Base-by-base conservation (phyloP, 139 green algal genomes). In the Chlorella ohadii region DNA sequence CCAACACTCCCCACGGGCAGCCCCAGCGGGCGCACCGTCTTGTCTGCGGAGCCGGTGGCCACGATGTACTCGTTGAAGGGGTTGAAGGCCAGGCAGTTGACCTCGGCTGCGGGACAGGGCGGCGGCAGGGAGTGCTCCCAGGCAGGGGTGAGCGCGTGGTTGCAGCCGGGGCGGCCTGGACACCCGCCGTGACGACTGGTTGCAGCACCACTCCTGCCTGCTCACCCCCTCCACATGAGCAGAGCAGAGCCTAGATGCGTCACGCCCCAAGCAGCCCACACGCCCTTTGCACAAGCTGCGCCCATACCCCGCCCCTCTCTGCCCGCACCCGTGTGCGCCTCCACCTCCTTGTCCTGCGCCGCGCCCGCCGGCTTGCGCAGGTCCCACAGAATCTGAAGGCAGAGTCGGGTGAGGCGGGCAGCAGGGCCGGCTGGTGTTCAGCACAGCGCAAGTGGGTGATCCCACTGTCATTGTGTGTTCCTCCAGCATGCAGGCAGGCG, bases 1-100 rank as follows among this genome's bases (percentile, higher is more conserved):
- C n/a, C n/a, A n/a, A n/a, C n/a, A n/a, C n/a, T n/a, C n/a, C 44
- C 6, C 44, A 51, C 44, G 9, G 7, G 9, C 44, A 51, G 6
- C 44, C 44, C 44, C 44, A 6, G 44, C 9, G 6, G 51, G 12
- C 51, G 19, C 51, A 59, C 97, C 59, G 95, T 98, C 86, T 98
- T 97, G 89, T 99, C 97, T 1, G 97, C 97, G 6, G 91, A 96
- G 23, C 97, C 97, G 0, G 97, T 99, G 38, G 96, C 97, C 19
- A 99, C 90, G 16, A 99, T 88, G 86, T 93, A 97, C 70, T 98
- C 96, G 85, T 99, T 99, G 87, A 97, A 93, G 4, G 97, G 97
- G 90, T 99, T 99, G 94, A 99, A 99, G 2, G 95, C 92, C 57
- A 99, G 88, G 90, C 96, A 99, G 91, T 99, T 99, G 72, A 99